Base-by-base conservation (phyloP, 352 stramenopile species). In the Phytophthora sp. region DNA sequence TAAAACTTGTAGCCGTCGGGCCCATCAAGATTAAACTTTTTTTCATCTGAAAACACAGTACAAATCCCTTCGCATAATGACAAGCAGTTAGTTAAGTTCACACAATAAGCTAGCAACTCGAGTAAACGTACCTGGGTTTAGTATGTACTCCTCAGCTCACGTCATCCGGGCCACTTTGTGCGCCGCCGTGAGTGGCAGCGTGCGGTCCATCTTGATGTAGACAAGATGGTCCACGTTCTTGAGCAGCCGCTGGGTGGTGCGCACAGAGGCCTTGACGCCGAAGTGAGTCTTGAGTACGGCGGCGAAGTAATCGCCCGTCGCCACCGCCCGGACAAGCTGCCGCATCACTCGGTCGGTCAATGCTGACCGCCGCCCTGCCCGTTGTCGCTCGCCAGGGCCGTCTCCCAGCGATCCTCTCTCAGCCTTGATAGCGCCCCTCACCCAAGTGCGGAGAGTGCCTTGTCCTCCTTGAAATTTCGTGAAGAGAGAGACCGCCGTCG, bases 71-170 rank as follows among this genome's bases (percentile, higher is more conserved):
- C n/a, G n/a, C n/a, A n/a, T n/a, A n/a, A n/a, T n/a, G n/a, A n/a
- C n/a, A n/a, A n/a, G n/a, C n/a, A n/a, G n/a, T n/a, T n/a, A n/a
- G n/a, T n/a, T n/a, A n/a, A n/a, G n/a, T n/a, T n/a, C n/a, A n/a
- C n/a, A n/a, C n/a, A n/a, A n/a, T n/a, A n/a, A n/a, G n/a, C n/a
- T n/a, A n/a, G n/a, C n/a, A n/a, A n/a, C n/a, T n/a, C n/a, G n/a
- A n/a, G n/a, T n/a, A n/a, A n/a, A n/a, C n/a, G n/a, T 39, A 39
- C 33, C 33, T 16, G 33, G 33, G 9, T 39, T 39, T 13, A 7
- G 33, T 39, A 39, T 39, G 33, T 39, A 39, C 33, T 65, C 16
- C 26, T 54, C 46, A 2, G 18, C 46, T 27, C 29, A 56, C 27
- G 41, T 0, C 47, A 56, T 41, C 1, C 18, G 30, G 12, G 18